Evolutionary conservation across 2,329 filamentous ascomycete species (phyloP), one percentile per base, ranked within the genome.

Genomic region (Fusarium irregulare): DNA sequence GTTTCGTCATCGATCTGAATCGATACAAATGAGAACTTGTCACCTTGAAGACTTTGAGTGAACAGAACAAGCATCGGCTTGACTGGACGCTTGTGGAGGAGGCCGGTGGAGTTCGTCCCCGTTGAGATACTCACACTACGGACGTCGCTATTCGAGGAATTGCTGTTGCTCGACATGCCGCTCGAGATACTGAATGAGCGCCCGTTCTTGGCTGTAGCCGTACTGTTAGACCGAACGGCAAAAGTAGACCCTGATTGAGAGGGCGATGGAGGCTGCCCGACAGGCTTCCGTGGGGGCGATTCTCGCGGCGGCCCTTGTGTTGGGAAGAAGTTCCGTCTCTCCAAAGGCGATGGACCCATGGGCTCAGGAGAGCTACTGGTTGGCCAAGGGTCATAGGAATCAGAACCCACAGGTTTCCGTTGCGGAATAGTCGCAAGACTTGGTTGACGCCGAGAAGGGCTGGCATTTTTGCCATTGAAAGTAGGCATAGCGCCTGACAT

Each of bases 21-120:
- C 10, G 75, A 73, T 16, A 80, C 76, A 7, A 80, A 74, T 1
- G 76, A 73, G 14, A 72, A 57, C 28, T 60, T 68, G 18, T 71
- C 70, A 2, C 66, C 71, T 25, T 70, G 48, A 2, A 55, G 42
- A 47, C 67, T 72, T 28, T 75, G 73, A 0, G 78, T 79, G 49
- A 79, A 80, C 9, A 80, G 56, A 3, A 80, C 78, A 7, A 80
- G 73, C 74, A 79, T 75, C 3, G 79, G 79, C 40, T 78, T 78
- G 16, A 73, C 59, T 2, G 79, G 79, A 11, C 72, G 70, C 23
- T 68, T 72, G 40, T 79, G 77, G 7, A 80, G 60, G 10, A 74
- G 69, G 4, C 77, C 79, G 2, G 76, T 77, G 7, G 73, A 72
- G 14, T 73, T 70, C 12, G 72, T 68, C 4, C 75, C 75, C 2